Evolutionary conservation across 2,329 filamentous ascomycete species (phyloP).

Genomic region (Alternaria consortialis): DNA sequence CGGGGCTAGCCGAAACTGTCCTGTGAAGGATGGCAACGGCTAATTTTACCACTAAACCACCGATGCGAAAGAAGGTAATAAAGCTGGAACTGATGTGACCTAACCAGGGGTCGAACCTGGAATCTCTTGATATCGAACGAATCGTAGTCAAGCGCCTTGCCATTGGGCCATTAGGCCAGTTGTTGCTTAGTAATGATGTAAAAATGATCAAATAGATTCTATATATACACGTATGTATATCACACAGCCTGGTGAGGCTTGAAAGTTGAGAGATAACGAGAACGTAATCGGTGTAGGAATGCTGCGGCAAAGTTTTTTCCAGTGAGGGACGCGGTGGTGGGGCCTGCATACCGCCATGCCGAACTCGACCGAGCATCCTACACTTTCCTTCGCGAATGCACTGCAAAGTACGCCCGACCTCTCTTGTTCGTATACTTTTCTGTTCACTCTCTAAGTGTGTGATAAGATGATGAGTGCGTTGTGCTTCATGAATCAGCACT

Average conservation of each 20-base stretch:
- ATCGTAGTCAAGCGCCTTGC: constrained; percentile 66
- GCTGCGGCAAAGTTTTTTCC: neutral
- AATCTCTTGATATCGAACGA: constrained; percentile 42
- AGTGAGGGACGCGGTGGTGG: neutral
- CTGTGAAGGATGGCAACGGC: constrained; percentile 35
- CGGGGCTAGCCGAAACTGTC: constrained; percentile 39
- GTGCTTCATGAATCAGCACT: neutral
- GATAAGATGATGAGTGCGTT: no score
- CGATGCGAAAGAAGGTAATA: constrained; percentile 27
- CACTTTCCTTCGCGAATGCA: neutral
- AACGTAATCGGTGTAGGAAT: neutral
- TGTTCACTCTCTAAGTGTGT: neutral
- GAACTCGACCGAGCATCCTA: neutral
- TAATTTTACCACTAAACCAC: constrained; percentile 47
- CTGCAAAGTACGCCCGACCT: neutral
- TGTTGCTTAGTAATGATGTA: constrained; percentile 17
- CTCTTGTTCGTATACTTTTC: neutral
- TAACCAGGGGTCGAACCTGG: constrained; percentile 32
- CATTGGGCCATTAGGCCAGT: constrained; percentile 59
- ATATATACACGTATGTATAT: no score
- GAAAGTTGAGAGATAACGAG: neutral
- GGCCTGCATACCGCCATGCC: neutral
- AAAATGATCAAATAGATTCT: fast-evolving
- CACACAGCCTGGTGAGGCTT: no score
- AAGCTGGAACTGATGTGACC: constrained; percentile 5